These are phyloP conservation scores for Tylopilus sp. DNA, from an alignment of 768 basidiomycete genomes.

Conservation along the genomic window DNA sequence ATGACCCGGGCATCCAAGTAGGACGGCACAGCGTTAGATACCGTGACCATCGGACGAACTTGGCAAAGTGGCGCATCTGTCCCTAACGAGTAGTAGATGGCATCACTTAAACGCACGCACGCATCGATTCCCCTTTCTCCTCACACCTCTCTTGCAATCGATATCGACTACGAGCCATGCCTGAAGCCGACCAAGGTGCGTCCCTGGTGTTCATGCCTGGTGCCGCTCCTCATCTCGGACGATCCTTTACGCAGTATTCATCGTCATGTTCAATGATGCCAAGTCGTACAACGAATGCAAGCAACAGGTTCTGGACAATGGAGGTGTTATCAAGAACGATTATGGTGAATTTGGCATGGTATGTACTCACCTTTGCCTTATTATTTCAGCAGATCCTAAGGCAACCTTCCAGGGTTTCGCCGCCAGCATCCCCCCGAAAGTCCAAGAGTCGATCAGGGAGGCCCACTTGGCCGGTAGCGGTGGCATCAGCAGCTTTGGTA, in stretches of 20 bases:
- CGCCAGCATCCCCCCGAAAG: conserved; percentile 5
- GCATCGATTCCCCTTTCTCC: background rate
- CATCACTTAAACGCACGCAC: too few relatives aligned
- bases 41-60: too few relatives aligned
- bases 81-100: too few relatives aligned
- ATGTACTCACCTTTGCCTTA: background rate
- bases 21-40: too few relatives aligned
- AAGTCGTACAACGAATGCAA: conserved; percentile 14
- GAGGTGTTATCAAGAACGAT: conserved; percentile 16
- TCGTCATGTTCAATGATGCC: conserved; percentile 3
- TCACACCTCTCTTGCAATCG: background rate
- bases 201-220: background rate
- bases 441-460: background rate
- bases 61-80: too few relatives aligned
- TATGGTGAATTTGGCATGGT: background rate
- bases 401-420: conserved; percentile 15
- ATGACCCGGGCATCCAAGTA: too few relatives aligned
- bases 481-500: conserved; percentile 18
- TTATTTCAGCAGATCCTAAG: background rate
- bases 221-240: background rate
- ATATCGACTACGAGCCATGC: conserved; percentile 12
- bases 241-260: conserved; percentile 7
- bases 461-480: background rate
- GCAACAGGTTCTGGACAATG: background rate
- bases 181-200: conserved; percentile 22